Evolutionary conservation across 2,329 filamentous ascomycete species (phyloP).

Genomic region (Sporothrix brunneoviolacea): DNA sequence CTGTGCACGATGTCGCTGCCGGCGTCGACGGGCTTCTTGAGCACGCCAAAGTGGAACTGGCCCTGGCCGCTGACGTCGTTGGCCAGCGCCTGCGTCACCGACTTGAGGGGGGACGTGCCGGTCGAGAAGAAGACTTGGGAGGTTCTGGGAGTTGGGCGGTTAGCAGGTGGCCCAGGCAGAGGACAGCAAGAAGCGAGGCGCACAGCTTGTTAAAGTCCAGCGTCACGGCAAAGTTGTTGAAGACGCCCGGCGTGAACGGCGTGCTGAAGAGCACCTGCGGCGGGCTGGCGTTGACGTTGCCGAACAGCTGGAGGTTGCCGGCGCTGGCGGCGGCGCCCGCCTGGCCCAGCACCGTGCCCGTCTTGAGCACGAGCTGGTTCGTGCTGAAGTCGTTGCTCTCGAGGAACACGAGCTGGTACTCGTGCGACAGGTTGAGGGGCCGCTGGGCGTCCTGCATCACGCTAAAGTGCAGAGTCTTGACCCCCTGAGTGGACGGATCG

Average conservation of each 20-base stretch:
- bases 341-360: conserved; percentile 43
- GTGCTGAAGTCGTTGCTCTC: conserved; percentile 40
- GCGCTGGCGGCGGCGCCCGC: conserved; percentile 26
- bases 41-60: conserved; percentile 55
- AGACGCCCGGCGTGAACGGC: conserved; percentile 42
- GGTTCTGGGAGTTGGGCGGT: conserved; percentile 32
- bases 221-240: conserved; percentile 57
- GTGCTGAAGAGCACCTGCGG: conserved; percentile 44
- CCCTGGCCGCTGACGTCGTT: conserved; percentile 52
- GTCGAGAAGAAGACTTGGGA: conserved; percentile 52
- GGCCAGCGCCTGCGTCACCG: conserved; percentile 37
- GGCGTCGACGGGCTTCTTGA: conserved; percentile 52
- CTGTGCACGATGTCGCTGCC: conserved; percentile 39
- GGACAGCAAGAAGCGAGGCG: conserved; percentile 18
- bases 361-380: conserved; percentile 50
- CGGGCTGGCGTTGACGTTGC: conserved; percentile 40
- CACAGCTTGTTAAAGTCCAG: conserved; percentile 52
- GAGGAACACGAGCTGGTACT: conserved; percentile 51
- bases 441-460: conserved; percentile 45
- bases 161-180: no score
- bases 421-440: conserved; percentile 52
- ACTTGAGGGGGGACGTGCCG: conserved; percentile 36
- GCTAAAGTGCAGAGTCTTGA: conserved; percentile 58
- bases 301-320: conserved; percentile 39
- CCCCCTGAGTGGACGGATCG: conserved; percentile 44